Conservation (phyloP, 495 filamentous ascomycete genomes). For the Neurospora sp. region DNA sequence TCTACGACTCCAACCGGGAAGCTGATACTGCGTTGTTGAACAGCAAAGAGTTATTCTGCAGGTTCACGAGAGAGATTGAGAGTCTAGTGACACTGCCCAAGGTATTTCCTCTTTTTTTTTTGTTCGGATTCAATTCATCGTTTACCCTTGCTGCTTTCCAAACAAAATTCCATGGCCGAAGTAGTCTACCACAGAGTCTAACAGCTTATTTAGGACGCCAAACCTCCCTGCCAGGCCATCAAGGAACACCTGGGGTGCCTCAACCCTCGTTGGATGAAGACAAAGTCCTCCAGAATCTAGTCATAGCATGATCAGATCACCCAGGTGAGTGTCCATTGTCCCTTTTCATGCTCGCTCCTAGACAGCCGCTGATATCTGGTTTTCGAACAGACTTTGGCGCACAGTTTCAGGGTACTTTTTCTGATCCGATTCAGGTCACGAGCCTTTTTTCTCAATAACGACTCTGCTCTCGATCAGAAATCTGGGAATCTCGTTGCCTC, state of each 20-base stretch:
- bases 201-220: background rate
- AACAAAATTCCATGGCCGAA: background rate
- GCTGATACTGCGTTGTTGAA: background rate
- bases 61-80: background rate
- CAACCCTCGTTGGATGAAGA: background rate
- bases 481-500: background rate
- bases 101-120: background rate
- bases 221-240: background rate
- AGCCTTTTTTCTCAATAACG: background rate
- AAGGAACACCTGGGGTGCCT: background rate
- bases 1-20: no score
- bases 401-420: background rate
- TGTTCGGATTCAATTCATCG: background rate
- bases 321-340: background rate
- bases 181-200: background rate
- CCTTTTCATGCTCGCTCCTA: background rate
- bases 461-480: background rate
- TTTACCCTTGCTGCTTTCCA: background rate
- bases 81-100: background rate
- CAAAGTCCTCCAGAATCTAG: background rate
- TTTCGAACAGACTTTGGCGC: background rate
- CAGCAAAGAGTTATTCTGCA: background rate
- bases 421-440: background rate
- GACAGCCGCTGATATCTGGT: background rate
- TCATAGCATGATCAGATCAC: background rate